Evolutionary conservation across 1,284 basidiomycete genomes (phyloP).

Genomic region (Megacollybia platyphylla): DNA sequence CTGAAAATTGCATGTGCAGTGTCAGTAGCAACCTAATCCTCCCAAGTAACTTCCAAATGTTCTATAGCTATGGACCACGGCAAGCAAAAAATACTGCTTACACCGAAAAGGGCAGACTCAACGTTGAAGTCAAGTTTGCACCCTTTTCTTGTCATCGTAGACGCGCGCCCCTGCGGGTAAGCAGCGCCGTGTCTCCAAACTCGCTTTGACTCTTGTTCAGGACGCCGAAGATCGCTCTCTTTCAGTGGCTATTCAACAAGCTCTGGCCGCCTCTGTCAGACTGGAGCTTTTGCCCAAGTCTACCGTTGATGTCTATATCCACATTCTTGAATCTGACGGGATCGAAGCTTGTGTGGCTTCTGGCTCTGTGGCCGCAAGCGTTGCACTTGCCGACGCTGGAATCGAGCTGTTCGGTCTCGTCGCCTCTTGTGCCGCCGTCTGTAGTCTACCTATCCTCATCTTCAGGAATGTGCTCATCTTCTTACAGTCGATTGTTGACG

Average conservation of each 20-base stretch:
- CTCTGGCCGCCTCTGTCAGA: constrained; percentile 75
- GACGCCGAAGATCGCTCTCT: constrained; percentile 88
- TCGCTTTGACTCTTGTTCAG: constrained; percentile 26
- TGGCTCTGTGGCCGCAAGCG: constrained; percentile 78
- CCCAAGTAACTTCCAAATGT: neutral
- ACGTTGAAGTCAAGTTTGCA: constrained; percentile 93
- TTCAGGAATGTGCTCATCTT: constrained; percentile 5
- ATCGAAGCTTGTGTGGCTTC: constrained; percentile 76
- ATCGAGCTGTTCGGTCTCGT: constrained; percentile 83
- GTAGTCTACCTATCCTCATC: constrained; percentile 11
- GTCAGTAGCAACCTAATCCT: constrained; percentile 28
- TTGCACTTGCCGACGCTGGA: constrained; percentile 82
- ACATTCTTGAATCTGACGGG: constrained; percentile 85
- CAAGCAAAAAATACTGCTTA: constrained; percentile 74
- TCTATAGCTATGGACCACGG: constrained; percentile 79
- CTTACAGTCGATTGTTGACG: constrained; percentile 36
- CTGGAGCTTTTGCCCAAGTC: constrained; percentile 91
- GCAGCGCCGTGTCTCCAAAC: constrained; percentile 9
- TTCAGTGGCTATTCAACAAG: constrained; percentile 76
- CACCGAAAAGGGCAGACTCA: constrained; percentile 78
- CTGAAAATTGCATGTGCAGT: constrained; percentile 94
- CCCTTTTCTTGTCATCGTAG: constrained; percentile 79
- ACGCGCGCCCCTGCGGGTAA: constrained; percentile 75
- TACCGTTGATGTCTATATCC: constrained; percentile 84
- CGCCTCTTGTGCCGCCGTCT: constrained; percentile 61